Evolutionary conservation across 2,329 filamentous ascomycete species (phyloP), one percentile per base, ranked within the genome.

Genomic region (Sordariomycetes sp.): DNA sequence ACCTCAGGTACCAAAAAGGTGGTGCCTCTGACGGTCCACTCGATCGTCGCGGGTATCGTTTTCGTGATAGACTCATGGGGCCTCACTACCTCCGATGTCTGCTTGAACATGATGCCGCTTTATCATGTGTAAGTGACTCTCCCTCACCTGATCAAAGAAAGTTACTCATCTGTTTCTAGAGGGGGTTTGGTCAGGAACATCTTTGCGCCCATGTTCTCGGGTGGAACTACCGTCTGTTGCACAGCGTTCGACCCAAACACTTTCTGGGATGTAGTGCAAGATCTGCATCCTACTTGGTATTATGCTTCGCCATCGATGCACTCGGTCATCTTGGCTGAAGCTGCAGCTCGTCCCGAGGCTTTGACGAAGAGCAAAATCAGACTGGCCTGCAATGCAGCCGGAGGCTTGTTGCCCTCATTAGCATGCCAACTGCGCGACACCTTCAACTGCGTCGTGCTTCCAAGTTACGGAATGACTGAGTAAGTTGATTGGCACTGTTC

Each of bases 391-490:
- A 74, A 73, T 43, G 70, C 70, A 8, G 69, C 69, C 20, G 70
- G 68, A 28, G 68, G 64, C 17, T 54, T 74, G 3, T 54, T 72
- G 3, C 70, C 70, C 2, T 64, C 67, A 3, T 49, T 74, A 25
- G 69, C 70, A 1, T 47, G 50, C 19, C 63, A 63, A 34, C 54
- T 75, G 8, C 57, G 59, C 12, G 60, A 69, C 37, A 68, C 61
- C 0, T 75, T 75, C 48, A 51, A 59, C 9, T 70, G 66, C 36
- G 59, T 58, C 3, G 63, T 75, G 3, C 55, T 75, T 14, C 70
- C 70, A 3, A 72, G 68, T 41, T 75, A 75, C 42, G 71, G 70
- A 14, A 74, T 75, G 70, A 75, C 70, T 1, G 70, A 74, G 53
- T 58, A 42, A 47, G 54, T 43, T 2, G 5, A n/a, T n/a, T 20